These are phyloP conservation scores for Quercus parvula DNA, from an alignment of 306 rosid genomes.

Conservation along the genomic window DNA sequence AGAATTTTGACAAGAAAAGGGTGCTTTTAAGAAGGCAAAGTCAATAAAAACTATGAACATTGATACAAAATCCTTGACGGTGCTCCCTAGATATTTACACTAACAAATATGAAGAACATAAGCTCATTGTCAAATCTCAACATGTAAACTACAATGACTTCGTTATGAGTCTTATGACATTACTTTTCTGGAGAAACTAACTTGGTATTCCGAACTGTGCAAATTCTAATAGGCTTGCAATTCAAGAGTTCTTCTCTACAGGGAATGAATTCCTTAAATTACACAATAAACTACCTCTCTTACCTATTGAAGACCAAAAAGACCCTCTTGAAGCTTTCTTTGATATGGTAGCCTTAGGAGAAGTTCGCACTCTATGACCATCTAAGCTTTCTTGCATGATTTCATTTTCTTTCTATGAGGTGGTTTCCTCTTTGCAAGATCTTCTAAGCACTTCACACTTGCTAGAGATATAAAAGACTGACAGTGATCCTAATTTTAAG, in stretches of 20 bases:
- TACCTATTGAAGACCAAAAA: constrained; percentile 28
- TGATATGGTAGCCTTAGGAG: constrained; percentile 62
- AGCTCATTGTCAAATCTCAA: neutral
- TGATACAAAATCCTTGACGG: too few relatives aligned
- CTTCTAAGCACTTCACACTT: constrained; percentile 63
- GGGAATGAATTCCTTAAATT: constrained; percentile 31
- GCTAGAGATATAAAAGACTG: constrained; percentile 71
- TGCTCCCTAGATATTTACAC: too few relatives aligned
- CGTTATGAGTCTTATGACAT: constrained; percentile 30
- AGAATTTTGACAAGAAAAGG: neutral
- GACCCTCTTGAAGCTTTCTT: constrained; percentile 59
- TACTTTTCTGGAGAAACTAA: neutral
- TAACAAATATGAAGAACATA: neutral
- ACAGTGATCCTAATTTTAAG: too few relatives aligned
- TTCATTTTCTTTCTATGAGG: constrained; percentile 53
- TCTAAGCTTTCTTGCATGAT: constrained; percentile 72
- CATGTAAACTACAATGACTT: neutral
- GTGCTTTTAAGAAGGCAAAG: neutral
- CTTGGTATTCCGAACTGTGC: neutral
- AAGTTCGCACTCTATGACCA: constrained; percentile 31
- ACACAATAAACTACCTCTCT: constrained; percentile 32
- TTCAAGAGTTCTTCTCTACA: constrained; percentile 24
- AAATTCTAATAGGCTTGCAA: neutral
- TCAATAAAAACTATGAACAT: neutral
- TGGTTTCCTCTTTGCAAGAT: constrained; percentile 64